phyloP scores from a whole-genome alignment of 2,329 filamentous ascomycete species.

The Alternaria arbusti region DNA sequence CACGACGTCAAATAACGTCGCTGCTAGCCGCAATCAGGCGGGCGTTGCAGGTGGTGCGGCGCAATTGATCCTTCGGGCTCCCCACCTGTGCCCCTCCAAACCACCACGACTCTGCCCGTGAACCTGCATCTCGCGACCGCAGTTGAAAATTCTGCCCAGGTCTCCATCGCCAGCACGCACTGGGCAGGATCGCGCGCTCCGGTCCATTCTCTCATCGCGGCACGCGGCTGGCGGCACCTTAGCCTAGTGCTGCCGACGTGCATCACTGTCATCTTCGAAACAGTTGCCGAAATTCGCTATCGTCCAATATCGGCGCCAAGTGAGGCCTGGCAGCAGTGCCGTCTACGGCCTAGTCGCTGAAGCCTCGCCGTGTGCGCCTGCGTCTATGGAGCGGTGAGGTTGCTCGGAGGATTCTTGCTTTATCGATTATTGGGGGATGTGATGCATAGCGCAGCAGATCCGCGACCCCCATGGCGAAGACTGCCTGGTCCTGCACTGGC shows the following conservation, averaged over 20 bases:
- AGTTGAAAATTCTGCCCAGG: conserved; percentile 7
- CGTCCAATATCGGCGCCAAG: conserved; percentile 33
- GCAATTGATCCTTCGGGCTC: conserved; percentile 14
- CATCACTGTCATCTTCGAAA: conserved; percentile 18
- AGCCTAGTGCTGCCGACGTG: conserved; percentile 29
- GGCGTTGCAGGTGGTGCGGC: conserved; percentile 19
- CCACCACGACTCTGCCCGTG: not conserved
- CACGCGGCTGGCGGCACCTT: conserved; percentile 30
- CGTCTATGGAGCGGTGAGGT: conserved; percentile 21
- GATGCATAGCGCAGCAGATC: conserved; percentile 14
- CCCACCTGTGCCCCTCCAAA: conserved; percentile 11
- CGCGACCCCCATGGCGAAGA: conserved; percentile 1
- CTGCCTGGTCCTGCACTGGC: not conserved
- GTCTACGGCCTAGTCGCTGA: conserved; percentile 8
- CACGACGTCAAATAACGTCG: conserved; percentile 18
- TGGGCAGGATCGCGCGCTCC: conserved; percentile 11
- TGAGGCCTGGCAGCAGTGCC: not conserved
- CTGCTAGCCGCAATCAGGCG: conserved; percentile 21
- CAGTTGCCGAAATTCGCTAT: conserved; percentile 20
- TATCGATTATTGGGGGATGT: conserved; percentile 9
- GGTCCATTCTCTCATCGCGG: conserved; percentile 24
- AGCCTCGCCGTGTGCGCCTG: conserved; percentile 15
- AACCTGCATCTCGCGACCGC: conserved; percentile 9
- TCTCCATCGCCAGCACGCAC: conserved; percentile 4
- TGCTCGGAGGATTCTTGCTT: conserved; percentile 18